These are phyloP conservation scores for Erigeron philadelphicus DNA, from an alignment of 140 eudicot species.

Conservation along the genomic window DNA sequence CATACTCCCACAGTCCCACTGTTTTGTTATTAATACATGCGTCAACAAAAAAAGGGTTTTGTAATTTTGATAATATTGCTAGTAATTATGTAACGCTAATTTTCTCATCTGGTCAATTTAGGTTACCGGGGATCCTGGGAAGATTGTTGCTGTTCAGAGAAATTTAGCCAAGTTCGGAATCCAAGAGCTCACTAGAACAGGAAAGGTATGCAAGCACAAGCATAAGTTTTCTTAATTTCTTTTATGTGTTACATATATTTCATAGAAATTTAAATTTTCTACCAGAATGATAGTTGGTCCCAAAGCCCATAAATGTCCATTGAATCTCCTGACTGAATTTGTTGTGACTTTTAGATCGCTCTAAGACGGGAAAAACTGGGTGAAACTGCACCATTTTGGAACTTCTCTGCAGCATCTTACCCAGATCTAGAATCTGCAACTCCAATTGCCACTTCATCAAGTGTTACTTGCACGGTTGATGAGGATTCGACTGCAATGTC, in stretches of 20 bases:
- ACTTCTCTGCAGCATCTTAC: conserved; percentile 86
- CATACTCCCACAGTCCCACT: neutral
- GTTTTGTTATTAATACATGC: too few species aligned
- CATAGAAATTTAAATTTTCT: neutral
- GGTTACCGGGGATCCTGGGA: conserved; percentile 99
- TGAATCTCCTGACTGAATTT: conserved; percentile 7
- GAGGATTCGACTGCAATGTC: conserved; percentile 25
- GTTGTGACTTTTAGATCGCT: conserved; percentile 53
- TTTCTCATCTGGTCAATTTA: conserved; percentile 28
- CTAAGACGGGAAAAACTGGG: conserved; percentile 78
- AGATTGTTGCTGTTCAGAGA: conserved; percentile 70
- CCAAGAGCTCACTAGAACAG: conserved; percentile 78
- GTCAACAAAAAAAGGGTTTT: too few species aligned
- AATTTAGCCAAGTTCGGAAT: conserved; percentile 75
- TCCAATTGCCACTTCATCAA: conserved; percentile 21
- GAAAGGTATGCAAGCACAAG: conserved; percentile 46
- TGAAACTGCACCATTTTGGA: conserved; percentile 84
- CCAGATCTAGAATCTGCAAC: conserved; percentile 59
- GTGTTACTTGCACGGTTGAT: conserved; percentile 15
- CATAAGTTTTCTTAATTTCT: neutral
- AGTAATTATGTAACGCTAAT: conserved; percentile 1
- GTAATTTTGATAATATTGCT: conserved; percentile 7
- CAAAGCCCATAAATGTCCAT: conserved; percentile 3
- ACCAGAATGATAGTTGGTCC: conserved; percentile 5
- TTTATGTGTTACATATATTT: neutral